Evolutionary conservation across 129 eudicot species (phyloP), one percentile per base, ranked within the genome.

Genomic region (Artemisia annua): DNA sequence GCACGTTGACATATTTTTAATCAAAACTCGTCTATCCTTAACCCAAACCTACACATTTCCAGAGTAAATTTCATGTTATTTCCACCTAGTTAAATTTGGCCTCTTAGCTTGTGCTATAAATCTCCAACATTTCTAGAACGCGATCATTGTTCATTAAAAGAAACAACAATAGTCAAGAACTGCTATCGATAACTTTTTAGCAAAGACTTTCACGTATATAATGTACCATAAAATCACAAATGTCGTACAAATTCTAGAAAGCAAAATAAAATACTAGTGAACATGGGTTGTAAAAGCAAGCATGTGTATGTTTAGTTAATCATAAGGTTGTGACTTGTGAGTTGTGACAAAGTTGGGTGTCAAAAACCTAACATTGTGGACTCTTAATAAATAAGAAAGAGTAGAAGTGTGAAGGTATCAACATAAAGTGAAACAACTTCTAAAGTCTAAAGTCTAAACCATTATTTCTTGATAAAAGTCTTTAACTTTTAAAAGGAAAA

Each of bases 351-450:
- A 72, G 66, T 46, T 65, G 67, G 78, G 71, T 28, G 71, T 78
- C 49, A 63, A 78, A 39, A 55, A 63, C 82, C 71, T 71, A 71
- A 78, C 66, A 52, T 51, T 63, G 32, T 70, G 39, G 81, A 78
- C 52, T 78, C 77, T 53, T 75, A 67, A 56, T 24, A 43, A 67
- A 76, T 67, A 75, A 78, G 70, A 60, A 77, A 63, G 50, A 78
- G 71, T 28, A 66, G 65, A 8, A 72, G 64, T 44, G 39, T 74
- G 72, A 65, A 74, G 65, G 20, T 20, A 74, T 74, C 79, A 55
- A 71, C 73, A 78, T 64, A 78, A 78, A 78, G 82, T 48, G 82
- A 72, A 65, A 71, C 81, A 69, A 69, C 77, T 28, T 39, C 46
- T 1, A 8, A 39, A 5, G 43, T 35, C 11, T 39, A 39, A 5